phyloP scores from a whole-genome alignment of 106 monocot species.

The Chionographis japonica region DNA sequence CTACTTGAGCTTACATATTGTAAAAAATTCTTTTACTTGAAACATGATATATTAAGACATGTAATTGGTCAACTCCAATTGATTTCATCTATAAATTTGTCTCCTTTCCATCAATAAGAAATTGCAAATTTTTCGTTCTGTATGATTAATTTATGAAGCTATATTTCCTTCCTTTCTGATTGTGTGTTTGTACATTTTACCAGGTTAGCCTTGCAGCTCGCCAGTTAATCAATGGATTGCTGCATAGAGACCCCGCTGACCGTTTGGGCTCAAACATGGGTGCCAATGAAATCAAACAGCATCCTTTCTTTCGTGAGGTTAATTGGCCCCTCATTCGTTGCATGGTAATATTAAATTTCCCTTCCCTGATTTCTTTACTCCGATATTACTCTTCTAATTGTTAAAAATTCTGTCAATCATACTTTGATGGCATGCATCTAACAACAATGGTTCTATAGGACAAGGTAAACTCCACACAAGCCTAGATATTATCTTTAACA shows the following conservation, averaged over 20 bases:
- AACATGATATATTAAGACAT: too few species aligned
- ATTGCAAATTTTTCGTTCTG: neutral
- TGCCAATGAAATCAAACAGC: slow-evolving; percentile 88
- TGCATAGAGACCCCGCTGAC: slow-evolving; percentile 72
- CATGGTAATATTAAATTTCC: slow-evolving; percentile 54
- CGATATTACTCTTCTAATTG: neutral
- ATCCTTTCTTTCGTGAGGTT: slow-evolving; percentile 85
- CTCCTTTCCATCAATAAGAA: neutral
- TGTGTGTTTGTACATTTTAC: neutral
- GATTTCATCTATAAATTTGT: too few species aligned
- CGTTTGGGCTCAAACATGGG: slow-evolving; percentile 78
- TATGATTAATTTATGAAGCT: neutral
- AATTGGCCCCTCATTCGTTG: slow-evolving; percentile 94
- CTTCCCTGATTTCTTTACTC: neutral
- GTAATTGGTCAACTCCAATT: too few species aligned
- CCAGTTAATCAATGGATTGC: slow-evolving; percentile 75
- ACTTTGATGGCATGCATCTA: neutral
- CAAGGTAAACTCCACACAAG: too few species aligned
- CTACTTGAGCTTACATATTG: too few species aligned
- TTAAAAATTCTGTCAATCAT: neutral
- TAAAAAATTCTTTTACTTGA: too few species aligned
- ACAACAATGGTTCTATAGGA: too few species aligned
- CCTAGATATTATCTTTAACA: too few species aligned
- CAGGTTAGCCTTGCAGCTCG: slow-evolving; percentile 89
- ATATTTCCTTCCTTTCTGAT: neutral